Evolutionary conservation across 345 rosid genomes (phyloP).

Genomic region (Nasturtium officinale): DNA sequence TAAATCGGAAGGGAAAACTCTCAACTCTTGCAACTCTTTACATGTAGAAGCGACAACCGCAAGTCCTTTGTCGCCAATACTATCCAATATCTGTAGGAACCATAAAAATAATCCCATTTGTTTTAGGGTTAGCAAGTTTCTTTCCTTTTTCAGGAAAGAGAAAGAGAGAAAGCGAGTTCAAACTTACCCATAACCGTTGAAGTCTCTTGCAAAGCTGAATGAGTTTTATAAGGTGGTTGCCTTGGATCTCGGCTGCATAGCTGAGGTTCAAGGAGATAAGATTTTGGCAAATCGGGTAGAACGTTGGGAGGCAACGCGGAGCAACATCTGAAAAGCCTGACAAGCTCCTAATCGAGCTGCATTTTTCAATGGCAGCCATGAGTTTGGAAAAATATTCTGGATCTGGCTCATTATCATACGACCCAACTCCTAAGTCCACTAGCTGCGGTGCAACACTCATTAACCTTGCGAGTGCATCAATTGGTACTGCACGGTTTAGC

Average conservation of each 20-base stretch:
- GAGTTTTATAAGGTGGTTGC: conserved; percentile 62
- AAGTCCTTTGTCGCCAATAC: conserved; percentile 89
- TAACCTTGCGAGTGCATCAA: conserved; percentile 67
- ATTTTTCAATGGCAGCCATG: conserved; percentile 50
- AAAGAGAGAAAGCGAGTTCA: background rate
- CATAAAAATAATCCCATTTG: background rate
- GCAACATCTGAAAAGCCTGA: conserved; percentile 88
- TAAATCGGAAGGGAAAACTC: conserved; percentile 91
- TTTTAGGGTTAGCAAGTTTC: background rate
- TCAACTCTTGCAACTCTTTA: conserved; percentile 79
- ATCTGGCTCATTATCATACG: conserved; percentile 68
- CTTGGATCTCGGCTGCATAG: conserved; percentile 75
- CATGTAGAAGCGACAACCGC: conserved; percentile 74
- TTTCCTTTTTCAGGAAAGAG: background rate
- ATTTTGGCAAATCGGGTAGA: conserved; percentile 61
- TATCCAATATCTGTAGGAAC: conserved; percentile 76
- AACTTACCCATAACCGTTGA: conserved; percentile 81
- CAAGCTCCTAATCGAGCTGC: conserved; percentile 68
- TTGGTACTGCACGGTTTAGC: conserved; percentile 76
- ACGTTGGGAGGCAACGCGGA: conserved; percentile 61
- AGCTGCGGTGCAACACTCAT: conserved; percentile 70
- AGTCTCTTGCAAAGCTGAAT: conserved; percentile 69
- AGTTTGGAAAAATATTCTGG: conserved; percentile 59
- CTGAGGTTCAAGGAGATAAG: conserved; percentile 80
- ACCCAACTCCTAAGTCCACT: conserved; percentile 87